Percentiles rank a stretch among this genome's conserved stretches.
These are phyloP conservation scores for Geotrichum australiense DNA, from an alignment of 1,139 yeast genomes.

Conservation along the genomic window DNA sequence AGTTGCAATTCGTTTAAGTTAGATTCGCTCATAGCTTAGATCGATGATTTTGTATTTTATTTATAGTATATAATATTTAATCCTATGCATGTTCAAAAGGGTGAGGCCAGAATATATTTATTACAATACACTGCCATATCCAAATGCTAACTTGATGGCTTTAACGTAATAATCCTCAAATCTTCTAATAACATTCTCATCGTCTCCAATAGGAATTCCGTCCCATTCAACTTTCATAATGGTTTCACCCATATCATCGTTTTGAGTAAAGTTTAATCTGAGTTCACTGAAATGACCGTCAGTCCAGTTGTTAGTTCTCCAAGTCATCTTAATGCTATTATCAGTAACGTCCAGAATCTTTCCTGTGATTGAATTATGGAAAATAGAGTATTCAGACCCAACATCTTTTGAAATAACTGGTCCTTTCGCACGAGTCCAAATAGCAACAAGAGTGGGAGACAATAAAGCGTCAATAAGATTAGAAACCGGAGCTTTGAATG, in stretches of 20 bases:
- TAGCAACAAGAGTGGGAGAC: conserved; percentile 69
- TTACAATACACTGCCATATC: conserved; percentile 51
- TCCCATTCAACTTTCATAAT: conserved; percentile 68
- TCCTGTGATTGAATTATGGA: conserved; percentile 86
- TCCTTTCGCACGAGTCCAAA: conserved; percentile 74
- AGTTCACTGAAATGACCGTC: conserved; percentile 69
- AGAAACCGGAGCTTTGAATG: conserved; percentile 81
- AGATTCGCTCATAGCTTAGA: too few relatives aligned
- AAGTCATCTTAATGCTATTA: conserved; percentile 55
- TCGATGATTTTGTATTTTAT: too few relatives aligned
- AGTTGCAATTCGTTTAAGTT: too few relatives aligned
- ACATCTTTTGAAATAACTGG: conserved; percentile 56
- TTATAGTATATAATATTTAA: too few relatives aligned
- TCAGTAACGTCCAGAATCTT: conserved; percentile 46
- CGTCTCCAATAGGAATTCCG: conserved; percentile 97
- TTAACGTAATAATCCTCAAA: conserved; percentile 84
- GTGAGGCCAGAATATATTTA: too few relatives aligned
- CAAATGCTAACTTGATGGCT: conserved; percentile 84
- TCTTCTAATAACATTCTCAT: conserved; percentile 76
- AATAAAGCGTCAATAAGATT: conserved; percentile 71
- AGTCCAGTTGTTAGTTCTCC: conserved; percentile 92
- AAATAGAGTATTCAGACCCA: conserved; percentile 61
- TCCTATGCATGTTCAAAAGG: too few relatives aligned
- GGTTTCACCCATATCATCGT: conserved; percentile 60
- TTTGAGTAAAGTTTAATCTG: conserved; percentile 61